Evolutionary conservation across 2,329 filamentous ascomycete species (phyloP).

Genomic region (Sclerotinia minor): DNA sequence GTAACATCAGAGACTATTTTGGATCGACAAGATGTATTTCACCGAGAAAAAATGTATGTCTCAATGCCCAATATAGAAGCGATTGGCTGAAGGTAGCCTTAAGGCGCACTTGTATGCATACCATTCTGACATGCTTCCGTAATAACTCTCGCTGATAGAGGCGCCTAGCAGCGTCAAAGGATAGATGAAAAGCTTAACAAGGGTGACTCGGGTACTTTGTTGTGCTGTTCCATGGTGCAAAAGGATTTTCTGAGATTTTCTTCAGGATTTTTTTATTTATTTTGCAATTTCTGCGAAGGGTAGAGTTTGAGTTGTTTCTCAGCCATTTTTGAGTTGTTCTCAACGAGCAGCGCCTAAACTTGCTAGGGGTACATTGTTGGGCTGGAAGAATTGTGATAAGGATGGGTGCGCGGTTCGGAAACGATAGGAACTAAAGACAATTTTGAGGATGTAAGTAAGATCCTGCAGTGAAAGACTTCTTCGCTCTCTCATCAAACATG

Average conservation of each 20-base stretch:
- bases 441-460: background rate
- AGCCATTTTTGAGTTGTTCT: background rate
- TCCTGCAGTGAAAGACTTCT: background rate
- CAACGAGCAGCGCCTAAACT: constrained; percentile 8
- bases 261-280: background rate
- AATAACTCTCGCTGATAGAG: constrained; percentile 12
- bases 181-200: background rate
- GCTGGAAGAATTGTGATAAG: constrained; percentile 6
- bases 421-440: constrained; percentile 4
- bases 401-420: background rate
- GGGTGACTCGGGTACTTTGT: constrained; percentile 11
- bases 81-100: constrained; percentile 10
- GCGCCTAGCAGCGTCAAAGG: constrained; percentile 16
- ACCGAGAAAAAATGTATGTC: background rate
- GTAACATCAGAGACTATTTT: background rate
- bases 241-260: background rate
- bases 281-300: background rate
- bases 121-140: constrained; percentile 1
- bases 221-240: background rate
- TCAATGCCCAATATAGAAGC: constrained; percentile 15
- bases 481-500: background rate
- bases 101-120: background rate
- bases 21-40: background rate
- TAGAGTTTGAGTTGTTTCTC: background rate
- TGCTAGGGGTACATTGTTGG: constrained; percentile 7